A percentile compares a stretch with the other conserved stretches of the same genome.
Conservation (phyloP, 192 early-diverging fungal genomes). For the Glomus cerebriforme region DNA sequence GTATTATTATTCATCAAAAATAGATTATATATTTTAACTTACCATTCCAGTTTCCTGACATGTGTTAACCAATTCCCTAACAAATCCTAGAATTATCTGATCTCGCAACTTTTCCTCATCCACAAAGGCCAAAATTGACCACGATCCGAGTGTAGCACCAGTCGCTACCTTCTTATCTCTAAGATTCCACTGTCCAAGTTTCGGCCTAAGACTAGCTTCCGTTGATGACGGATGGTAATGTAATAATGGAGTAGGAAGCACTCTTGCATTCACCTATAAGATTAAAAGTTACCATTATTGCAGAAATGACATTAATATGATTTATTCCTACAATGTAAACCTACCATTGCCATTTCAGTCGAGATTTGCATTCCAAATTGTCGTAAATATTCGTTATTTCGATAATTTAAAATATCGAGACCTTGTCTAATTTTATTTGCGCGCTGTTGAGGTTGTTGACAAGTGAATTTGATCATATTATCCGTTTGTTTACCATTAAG, state of each 20-base stretch:
- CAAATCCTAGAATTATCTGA: too few relatives aligned
- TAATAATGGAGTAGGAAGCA: conserved; percentile 80
- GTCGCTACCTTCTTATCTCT: conserved; percentile 76
- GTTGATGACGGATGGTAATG: conserved; percentile 56
- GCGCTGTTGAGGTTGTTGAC: conserved; percentile 79
- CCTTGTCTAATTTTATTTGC: conserved; percentile 78
- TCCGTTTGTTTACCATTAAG: conserved; percentile 84
- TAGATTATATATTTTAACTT: too few relatives aligned
- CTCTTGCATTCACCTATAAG: conserved; percentile 49
- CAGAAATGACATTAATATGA: conserved; percentile 18
- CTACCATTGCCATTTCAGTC: conserved; percentile 64
- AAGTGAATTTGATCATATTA: conserved; percentile 95
- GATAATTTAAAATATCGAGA: conserved; percentile 63
- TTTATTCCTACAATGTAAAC: conserved; percentile 34
- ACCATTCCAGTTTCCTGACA: too few relatives aligned
- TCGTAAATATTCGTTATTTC: conserved; percentile 67
- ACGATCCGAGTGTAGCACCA: conserved; percentile 73
- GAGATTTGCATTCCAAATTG: conserved; percentile 75
- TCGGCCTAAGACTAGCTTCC: conserved; percentile 50
- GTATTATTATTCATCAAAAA: too few relatives aligned
- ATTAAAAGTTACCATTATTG: not conserved
- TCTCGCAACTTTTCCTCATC: too few relatives aligned
- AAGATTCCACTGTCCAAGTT: conserved; percentile 85
- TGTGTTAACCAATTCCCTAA: too few relatives aligned
- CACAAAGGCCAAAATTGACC: conserved; percentile 76